A percentile compares a stretch with the other conserved stretches of the same genome.
These are phyloP conservation scores for Closterium sp. DNA, from an alignment of 139 green algal species.

Conservation along the genomic window DNA sequence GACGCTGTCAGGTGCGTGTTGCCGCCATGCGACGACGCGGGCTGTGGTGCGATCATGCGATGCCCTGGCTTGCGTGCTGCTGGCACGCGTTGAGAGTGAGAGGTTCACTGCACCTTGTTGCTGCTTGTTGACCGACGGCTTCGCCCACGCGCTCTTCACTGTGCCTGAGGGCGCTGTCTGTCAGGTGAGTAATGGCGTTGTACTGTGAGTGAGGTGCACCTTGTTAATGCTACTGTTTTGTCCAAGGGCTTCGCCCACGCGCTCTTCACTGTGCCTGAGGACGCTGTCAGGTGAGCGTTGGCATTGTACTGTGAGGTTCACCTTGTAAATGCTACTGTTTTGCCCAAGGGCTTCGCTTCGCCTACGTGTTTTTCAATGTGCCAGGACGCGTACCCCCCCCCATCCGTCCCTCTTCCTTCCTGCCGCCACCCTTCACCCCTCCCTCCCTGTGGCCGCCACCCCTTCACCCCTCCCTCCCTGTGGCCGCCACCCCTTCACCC, in stretches of 20 bases:
- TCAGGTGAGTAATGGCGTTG: too few species aligned
- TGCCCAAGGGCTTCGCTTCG: neutral
- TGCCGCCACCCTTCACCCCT: neutral
- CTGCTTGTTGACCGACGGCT: too few species aligned
- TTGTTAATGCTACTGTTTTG: too few species aligned
- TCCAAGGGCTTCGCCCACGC: neutral
- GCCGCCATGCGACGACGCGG: neutral
- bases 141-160: too few species aligned
- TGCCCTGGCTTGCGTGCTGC: too few species aligned
- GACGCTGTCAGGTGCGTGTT: constrained; percentile 58
- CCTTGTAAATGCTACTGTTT: neutral
- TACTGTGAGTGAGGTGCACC: too few species aligned
- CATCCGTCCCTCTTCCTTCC: too few species aligned
- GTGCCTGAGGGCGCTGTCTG: constrained; percentile 69
- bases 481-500: neutral
- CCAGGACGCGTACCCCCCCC: too few species aligned
- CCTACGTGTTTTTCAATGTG: constrained; percentile 56
- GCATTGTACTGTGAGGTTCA: too few species aligned
- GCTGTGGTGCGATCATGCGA: too few species aligned
- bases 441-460: neutral
- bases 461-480: neutral
- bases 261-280: constrained; percentile 66
- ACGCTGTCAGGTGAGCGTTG: constrained; percentile 59
- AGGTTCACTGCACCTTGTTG: too few species aligned
- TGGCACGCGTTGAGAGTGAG: too few species aligned